Base-by-base conservation (phyloP, 768 basidiomycete species). In the Zangia roseola region DNA sequence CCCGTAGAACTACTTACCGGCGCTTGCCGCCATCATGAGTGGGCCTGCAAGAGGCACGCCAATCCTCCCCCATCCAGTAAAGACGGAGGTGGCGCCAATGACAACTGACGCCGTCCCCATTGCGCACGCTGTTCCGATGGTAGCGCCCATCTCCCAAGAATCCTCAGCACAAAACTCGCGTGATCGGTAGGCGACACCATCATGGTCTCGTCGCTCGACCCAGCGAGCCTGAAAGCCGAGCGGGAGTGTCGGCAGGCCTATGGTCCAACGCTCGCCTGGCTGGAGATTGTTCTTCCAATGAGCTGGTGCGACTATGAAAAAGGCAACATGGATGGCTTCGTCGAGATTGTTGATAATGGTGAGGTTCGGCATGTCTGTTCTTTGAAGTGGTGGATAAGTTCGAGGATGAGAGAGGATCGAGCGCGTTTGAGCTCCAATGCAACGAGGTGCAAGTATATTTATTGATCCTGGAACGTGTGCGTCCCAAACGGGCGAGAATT, bases 21-120 rank as follows among this genome's bases (percentile, higher is more conserved):
- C 47, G 36, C 36, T 41, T 20, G 59, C 59, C 2, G 39, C n/a
- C 2, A 17, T 21, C 59, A 50, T 50, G 17, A 61, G 46, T 10
- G 59, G 45, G 5, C 12, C 10, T 3, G 56, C 49, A 24, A 60
- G 2, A 7, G 46, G 28, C 2, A 33, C 17, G 0, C 53, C 48
- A 10, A 43, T 8, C 12, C 1, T 23, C 2, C 16, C 47, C 49
- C 52, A 43, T 3, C 58, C 47, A 1, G 39, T 52, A 6, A 49
- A 9, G 17, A 31, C 0, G 4, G 55, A 50, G 1, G 52, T 30
- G 24, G 25, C 1, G 7, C 44, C 59, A 10, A 40, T 48, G 3
- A 63, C 20, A 21, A 61, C 61, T 0, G 60, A 59, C n/a, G 58
- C 58, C 5, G 54, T 56, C n/a, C 58, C 58, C 3, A 46, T 31